These are phyloP conservation scores for Croton setiger DNA, from an alignment of 441 rosid genomes.

Conservation along the genomic window DNA sequence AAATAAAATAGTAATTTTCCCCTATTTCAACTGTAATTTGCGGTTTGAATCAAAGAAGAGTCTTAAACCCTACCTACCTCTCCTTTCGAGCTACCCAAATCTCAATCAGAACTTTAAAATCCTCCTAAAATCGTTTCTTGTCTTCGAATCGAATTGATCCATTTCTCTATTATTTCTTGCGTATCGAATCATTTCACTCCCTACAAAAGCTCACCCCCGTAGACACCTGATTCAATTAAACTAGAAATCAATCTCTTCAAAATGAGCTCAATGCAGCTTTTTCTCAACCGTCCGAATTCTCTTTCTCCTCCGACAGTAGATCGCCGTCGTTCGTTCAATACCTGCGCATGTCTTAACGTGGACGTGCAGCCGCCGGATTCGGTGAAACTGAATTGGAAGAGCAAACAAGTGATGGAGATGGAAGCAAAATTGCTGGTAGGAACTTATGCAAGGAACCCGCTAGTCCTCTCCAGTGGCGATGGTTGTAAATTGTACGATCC, in stretches of 20 bases:
- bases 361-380: constrained; percentile 17
- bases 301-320: constrained; percentile 4
- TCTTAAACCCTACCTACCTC: neutral
- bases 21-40: neutral
- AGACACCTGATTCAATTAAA: too few relatives aligned
- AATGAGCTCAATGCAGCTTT: constrained; percentile 26
- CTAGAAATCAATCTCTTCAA: neutral
- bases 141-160: constrained; percentile 4
- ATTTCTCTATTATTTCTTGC: neutral
- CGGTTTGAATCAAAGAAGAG: neutral
- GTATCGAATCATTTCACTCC: neutral
- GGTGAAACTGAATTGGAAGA: constrained; percentile 18
- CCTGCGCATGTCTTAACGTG: constrained; percentile 20
- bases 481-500: constrained; percentile 73
- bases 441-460: constrained; percentile 71
- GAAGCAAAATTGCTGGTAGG: constrained; percentile 50
- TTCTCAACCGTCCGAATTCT: constrained; percentile 4
- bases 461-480: constrained; percentile 62
- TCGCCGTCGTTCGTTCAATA: constrained; percentile 11
- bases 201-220: neutral
- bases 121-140: neutral
- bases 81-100: neutral
- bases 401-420: constrained; percentile 30
- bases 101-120: neutral
- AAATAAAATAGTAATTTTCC: too few relatives aligned